Evolutionary conservation across 192 early-diverging fungal species (phyloP), one percentile per base, ranked within the genome.

Genomic region (Podila epicladia): DNA sequence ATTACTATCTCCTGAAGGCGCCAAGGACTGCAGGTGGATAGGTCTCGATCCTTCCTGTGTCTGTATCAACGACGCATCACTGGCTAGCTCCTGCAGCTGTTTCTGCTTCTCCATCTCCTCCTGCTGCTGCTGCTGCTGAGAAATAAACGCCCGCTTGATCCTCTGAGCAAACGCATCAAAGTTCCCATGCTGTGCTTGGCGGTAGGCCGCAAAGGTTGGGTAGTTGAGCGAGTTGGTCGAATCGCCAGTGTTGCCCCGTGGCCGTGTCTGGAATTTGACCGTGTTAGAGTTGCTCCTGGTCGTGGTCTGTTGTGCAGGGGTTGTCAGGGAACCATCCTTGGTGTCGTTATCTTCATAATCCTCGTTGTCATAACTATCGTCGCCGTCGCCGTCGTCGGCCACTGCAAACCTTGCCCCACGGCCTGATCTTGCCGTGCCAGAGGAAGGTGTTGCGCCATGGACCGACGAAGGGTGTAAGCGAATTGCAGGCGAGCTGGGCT

Each of bases 131-230:
- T 79, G 64, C 15, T 62, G 58, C 31, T 72, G 75, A 5, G 69
- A 71, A 1, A 79, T 5, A 20, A 79, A 79, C 1, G 75, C 70
- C 17, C 58, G 31, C 61, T 79, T 79, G 26, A 79, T 61, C 26
- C 75, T 65, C 60, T 72, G 64, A 19, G 75, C 53, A 37, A 79
- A 67, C 5, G 75, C 65, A 57, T 79, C 75, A 62, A 79, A 72
- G 37, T 58, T 68, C n/a, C 57, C 70, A 9, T 70, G 69, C 33
- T 79, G 75, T 28, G 75, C 58, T 49, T 79, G 75, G 4, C 75
- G 75, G 50, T 79, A 79, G 60, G 51, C 70, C 12, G 70, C 69
- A 68, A 68, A 79, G 1, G 75, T 79, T 53, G 75, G 75, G 70
- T 72, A 79, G 2, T 38, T 60, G 15, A 50, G 7, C 0, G 75